Percentiles rank a stretch among this genome's conserved stretches.
phyloP scores from a whole-genome alignment of 768 basidiomycete species.

The Agrocybe praecox region DNA sequence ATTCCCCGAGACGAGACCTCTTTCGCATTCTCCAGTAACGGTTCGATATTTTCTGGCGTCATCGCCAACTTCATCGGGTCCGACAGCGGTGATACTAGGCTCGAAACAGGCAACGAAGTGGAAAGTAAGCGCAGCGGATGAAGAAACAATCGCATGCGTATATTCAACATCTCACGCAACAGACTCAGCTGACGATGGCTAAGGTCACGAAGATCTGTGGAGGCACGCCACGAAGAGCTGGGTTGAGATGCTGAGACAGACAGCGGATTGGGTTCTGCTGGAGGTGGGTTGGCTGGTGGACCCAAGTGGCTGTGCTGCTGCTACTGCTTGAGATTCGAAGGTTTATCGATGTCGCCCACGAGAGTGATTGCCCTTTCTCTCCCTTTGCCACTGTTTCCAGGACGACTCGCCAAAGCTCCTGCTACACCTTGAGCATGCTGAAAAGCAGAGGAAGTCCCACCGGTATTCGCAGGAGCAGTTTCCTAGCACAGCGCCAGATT shows the following conservation, averaged over 20 bases:
- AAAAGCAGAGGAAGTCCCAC: constrained; percentile 40
- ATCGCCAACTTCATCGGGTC: too few relatives aligned
- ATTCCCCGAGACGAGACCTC: too few relatives aligned
- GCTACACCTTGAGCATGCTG: constrained; percentile 23
- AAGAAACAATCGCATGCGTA: constrained; percentile 27
- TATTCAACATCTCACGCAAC: constrained; percentile 76
- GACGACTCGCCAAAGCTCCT: constrained; percentile 4
- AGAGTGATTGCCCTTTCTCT: constrained; percentile 76
- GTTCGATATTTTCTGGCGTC: too few relatives aligned
- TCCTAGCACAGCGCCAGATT: constrained; percentile 39
- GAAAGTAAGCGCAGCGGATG: too few relatives aligned
- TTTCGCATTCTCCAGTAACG: too few relatives aligned
- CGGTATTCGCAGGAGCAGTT: constrained; percentile 35
- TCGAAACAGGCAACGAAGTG: too few relatives aligned
- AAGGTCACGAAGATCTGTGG: constrained; percentile 82
- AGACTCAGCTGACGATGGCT: constrained; percentile 80
- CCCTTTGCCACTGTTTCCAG: constrained; percentile 15
- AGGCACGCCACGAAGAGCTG: constrained; percentile 66
- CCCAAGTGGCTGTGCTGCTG: not conserved
- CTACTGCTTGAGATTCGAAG: too few relatives aligned
- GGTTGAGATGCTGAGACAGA: not conserved
- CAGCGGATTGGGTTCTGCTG: constrained; percentile 5
- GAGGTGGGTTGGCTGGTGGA: constrained; percentile 10
- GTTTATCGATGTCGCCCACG: constrained; percentile 63
- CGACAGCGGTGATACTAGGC: too few relatives aligned